These are phyloP conservation scores for Meyerozyma carpophila DNA, from an alignment of 1,139 yeast genomes.

Conservation along the genomic window DNA sequence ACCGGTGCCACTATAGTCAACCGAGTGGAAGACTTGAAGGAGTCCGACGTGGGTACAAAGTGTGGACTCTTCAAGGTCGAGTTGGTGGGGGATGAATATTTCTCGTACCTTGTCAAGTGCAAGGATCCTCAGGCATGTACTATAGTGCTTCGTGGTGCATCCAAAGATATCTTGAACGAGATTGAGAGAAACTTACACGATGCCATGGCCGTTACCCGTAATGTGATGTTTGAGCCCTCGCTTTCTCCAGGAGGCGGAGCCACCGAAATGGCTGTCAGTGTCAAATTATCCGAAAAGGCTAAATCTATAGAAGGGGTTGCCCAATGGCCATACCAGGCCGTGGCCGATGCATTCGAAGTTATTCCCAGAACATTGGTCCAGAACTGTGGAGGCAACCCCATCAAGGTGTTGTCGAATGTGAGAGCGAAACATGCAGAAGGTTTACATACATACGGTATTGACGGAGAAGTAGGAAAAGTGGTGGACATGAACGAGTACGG, in stretches of 20 bases:
- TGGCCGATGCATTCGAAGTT: slow-evolving; percentile 97
- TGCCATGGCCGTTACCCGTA: slow-evolving; percentile 97
- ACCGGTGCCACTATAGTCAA: slow-evolving; percentile 97
- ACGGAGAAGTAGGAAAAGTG: slow-evolving; percentile 90
- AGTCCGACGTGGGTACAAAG: slow-evolving; percentile 78
- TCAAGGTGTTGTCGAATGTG: slow-evolving; percentile 79
- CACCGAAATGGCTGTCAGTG: slow-evolving; percentile 97
- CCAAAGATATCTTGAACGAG: slow-evolving; percentile 94
- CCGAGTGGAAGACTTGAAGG: slow-evolving; percentile 90
- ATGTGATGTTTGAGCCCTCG: slow-evolving; percentile 91
- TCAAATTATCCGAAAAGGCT: slow-evolving; percentile 82
- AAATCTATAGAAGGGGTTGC: slow-evolving; percentile 90
- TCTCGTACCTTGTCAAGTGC: slow-evolving; percentile 79
- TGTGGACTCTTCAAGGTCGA: slow-evolving; percentile 93
- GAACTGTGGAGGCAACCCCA: slow-evolving; percentile 97
- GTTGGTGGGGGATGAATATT: slow-evolving; percentile 95
- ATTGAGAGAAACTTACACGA: slow-evolving; percentile 96
- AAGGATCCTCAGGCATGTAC: slow-evolving; percentile 91
- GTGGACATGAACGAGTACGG: slow-evolving; percentile 96
- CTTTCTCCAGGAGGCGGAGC: slow-evolving; percentile 99
- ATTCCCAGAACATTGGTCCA: slow-evolving; percentile 96
- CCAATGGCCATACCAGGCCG: slow-evolving; percentile 99
- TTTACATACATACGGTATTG: slow-evolving; percentile 78
- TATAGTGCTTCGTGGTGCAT: slow-evolving; percentile 87
- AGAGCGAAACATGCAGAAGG: slow-evolving; percentile 97